Evolutionary conservation across 768 basidiomycete genomes (phyloP).

Genomic region (Arthromyces matolae): DNA sequence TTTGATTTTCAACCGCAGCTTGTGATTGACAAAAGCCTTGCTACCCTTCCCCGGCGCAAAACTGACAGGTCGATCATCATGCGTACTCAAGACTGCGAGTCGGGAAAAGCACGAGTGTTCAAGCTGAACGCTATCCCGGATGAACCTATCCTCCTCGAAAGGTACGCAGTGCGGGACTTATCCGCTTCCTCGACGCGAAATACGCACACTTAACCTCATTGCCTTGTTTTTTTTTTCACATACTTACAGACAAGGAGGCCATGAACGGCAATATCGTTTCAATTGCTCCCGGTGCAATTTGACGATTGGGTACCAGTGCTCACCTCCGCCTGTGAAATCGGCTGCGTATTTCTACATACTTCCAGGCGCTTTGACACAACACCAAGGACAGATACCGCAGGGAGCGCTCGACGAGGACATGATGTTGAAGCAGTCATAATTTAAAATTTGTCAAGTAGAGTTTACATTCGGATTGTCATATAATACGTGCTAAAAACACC

Average conservation of each 20-base stretch:
- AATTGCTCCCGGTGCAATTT: constrained; percentile 65
- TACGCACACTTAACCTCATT: no score
- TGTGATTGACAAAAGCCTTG: constrained; percentile 74
- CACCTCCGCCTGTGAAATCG: constrained; percentile 71
- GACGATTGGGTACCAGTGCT: constrained; percentile 73
- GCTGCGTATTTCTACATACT: constrained; percentile 79
- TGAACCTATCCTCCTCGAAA: constrained; percentile 73
- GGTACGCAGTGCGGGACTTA: no score
- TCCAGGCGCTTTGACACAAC: constrained; percentile 78
- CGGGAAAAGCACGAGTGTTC: constrained; percentile 66
- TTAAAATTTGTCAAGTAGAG: no score
- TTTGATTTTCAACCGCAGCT: constrained; percentile 44
- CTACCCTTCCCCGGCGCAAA: constrained; percentile 63
- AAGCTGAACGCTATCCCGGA: constrained; percentile 76
- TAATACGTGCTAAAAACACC: no score
- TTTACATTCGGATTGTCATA: no score
- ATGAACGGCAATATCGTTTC: constrained; percentile 75
- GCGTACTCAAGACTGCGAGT: constrained; percentile 61
- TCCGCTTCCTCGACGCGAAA: no score
- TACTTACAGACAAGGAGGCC: constrained; percentile 62
- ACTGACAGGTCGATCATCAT: constrained; percentile 82
- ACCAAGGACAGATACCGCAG: constrained; percentile 81
- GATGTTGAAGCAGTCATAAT: no score
- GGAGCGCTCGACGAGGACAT: constrained; percentile 68
- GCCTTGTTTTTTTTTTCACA: no score